Percentiles rank a stretch among this genome's conserved stretches.
Conservation (phyloP, 202 grass and related monocot species). For the Cymbopogon flexuosus region DNA sequence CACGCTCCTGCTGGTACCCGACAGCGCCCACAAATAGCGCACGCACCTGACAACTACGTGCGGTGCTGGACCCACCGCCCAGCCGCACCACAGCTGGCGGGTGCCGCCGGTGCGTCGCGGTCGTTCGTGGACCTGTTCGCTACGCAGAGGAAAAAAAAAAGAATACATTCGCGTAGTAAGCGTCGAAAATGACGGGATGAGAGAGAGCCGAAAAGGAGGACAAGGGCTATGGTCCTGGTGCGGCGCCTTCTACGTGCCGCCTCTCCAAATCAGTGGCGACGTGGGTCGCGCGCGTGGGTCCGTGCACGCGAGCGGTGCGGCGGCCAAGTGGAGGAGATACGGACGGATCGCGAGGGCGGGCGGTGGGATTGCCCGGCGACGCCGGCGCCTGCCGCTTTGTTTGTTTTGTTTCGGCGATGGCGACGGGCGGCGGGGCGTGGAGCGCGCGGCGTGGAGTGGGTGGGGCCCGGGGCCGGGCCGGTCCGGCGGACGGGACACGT, state of each 20-base stretch:
- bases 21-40: conserved; percentile 15
- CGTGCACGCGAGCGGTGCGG: conserved; percentile 23
- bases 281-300: not conserved
- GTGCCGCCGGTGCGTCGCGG: not conserved
- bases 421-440: conserved; percentile 23
- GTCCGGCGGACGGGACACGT: not conserved
- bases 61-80: not conserved
- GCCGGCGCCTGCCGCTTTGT: conserved; percentile 23
- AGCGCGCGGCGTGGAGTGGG: conserved; percentile 24
- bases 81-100: not conserved
- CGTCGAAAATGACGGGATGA: conserved; percentile 19
- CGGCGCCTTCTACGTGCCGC: conserved; percentile 43
- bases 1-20: not conserved
- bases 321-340: conserved; percentile 47
- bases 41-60: not conserved
- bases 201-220: not conserved
- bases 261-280: conserved; percentile 26
- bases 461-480: not conserved
- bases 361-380: conserved; percentile 18
- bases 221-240: not conserved
- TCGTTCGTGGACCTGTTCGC: not conserved
- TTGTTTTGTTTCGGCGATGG: not conserved
- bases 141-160: not conserved
- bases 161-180: conserved; percentile 16
- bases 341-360: conserved; percentile 6